A percentile compares a stretch with the other conserved stretches of the same genome.
Conservation (phyloP, 257 asterid genomes). For the Perilla frutescens region DNA sequence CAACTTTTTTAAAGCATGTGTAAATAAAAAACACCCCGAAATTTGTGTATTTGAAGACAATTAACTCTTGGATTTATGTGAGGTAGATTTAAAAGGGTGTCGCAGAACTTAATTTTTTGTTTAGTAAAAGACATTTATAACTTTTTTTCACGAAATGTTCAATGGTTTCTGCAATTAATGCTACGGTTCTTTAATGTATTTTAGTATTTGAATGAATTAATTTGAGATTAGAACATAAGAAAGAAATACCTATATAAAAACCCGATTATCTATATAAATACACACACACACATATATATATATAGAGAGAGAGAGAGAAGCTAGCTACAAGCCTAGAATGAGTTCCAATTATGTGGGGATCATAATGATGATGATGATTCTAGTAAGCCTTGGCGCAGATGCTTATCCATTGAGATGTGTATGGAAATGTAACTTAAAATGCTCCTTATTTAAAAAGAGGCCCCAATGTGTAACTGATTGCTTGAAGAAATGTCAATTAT, state of each 20-base stretch:
- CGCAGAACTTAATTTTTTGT: no score
- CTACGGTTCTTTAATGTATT: background rate
- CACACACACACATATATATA: no score
- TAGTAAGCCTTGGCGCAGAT: background rate
- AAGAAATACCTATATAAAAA: no score
- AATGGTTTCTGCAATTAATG: background rate
- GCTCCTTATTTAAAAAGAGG: background rate
- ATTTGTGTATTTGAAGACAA: no score
- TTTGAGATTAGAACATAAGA: background rate
- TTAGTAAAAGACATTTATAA: background rate
- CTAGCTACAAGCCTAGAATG: no score
- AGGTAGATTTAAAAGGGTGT: no score
- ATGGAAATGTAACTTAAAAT: background rate
- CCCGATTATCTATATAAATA: no score
- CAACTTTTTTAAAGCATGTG: no score
- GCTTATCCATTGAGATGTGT: background rate
- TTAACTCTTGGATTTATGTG: no score
- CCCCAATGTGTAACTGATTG: conserved; percentile 10
- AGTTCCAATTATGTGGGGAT: background rate
- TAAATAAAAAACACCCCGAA: no score
- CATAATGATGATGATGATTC: background rate
- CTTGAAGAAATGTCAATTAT: background rate
- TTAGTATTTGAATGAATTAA: background rate
- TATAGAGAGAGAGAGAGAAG: no score
- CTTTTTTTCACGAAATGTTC: background rate